A percentile compares a stretch with the other conserved stretches of the same genome.
Evolutionary conservation across 345 rosid genomes (phyloP).

Genomic region (Odontarrhena argentea): DNA sequence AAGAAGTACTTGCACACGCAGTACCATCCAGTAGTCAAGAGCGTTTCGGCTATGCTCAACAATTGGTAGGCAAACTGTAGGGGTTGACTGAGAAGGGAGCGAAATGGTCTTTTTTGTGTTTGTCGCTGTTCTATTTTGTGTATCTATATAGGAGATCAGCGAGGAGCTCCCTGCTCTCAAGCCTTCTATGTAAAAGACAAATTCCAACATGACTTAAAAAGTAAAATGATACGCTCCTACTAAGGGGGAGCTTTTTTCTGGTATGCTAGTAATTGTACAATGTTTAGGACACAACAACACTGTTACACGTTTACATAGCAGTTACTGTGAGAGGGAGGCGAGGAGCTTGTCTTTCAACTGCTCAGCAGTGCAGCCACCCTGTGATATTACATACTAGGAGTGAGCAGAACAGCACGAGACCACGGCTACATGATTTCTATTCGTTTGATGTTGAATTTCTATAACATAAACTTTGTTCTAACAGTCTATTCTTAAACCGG

Average conservation of each 20-base stretch:
- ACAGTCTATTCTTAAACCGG: too few relatives aligned
- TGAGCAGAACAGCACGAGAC: too few relatives aligned
- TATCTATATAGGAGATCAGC: constrained; percentile 2
- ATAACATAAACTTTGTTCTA: too few relatives aligned
- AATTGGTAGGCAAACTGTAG: constrained; percentile 59
- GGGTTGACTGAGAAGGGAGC: constrained; percentile 17
- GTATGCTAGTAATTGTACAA: constrained; percentile 7
- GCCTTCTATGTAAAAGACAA: constrained; percentile 26
- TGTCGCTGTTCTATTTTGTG: background rate
- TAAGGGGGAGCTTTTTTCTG: constrained; percentile 4
- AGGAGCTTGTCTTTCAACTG: constrained; percentile 82
- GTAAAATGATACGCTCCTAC: constrained; percentile 18
- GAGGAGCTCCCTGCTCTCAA: constrained; percentile 4
- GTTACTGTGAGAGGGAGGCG: constrained; percentile 58
- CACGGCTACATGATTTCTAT: too few relatives aligned
- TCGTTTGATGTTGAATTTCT: too few relatives aligned
- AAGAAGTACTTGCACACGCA: constrained; percentile 72
- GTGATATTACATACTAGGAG: constrained; percentile 3
- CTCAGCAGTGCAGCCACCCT: constrained; percentile 64
- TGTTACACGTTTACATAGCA: background rate
- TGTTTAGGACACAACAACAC: constrained; percentile 18
- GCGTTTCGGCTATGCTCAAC: constrained; percentile 66
- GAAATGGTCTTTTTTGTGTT: background rate
- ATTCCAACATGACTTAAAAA: constrained; percentile 15
- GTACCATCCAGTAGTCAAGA: constrained; percentile 85